These are phyloP conservation scores for Dryas octopetala DNA, from an alignment of 306 rosid genomes.

Conservation along the genomic window DNA sequence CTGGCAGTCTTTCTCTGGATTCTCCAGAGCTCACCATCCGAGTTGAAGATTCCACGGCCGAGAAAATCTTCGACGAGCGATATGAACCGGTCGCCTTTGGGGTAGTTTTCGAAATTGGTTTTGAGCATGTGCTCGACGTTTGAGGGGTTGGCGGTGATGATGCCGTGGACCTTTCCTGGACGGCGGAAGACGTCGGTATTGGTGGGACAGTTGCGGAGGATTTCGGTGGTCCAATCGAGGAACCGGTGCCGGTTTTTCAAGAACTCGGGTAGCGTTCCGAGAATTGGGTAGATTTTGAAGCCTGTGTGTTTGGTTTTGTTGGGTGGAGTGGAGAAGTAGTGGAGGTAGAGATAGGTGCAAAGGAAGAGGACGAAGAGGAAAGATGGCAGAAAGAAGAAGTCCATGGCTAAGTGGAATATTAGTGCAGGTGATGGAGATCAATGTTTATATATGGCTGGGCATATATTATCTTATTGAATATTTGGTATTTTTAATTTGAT, in stretches of 20 bases:
- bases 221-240: slow-evolving; percentile 57
- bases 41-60: slow-evolving; percentile 71
- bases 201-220: slow-evolving; percentile 42
- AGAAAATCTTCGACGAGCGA: slow-evolving; percentile 46
- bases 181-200: slow-evolving; percentile 46
- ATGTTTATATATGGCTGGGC: too few species aligned
- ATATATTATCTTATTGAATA: too few species aligned
- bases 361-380: slow-evolving; percentile 13
- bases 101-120: slow-evolving; percentile 66
- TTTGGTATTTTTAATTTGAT: too few species aligned
- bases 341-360: slow-evolving; percentile 21
- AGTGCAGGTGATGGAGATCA: too few species aligned
- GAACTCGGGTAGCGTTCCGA: slow-evolving; percentile 56
- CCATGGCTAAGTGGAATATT: slow-evolving; percentile 19
- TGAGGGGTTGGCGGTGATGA: slow-evolving; percentile 58
- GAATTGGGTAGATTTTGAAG: slow-evolving; percentile 47
- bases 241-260: slow-evolving; percentile 54
- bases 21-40: slow-evolving; percentile 59
- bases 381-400: slow-evolving; percentile 7
- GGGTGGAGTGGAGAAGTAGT: not conserved
- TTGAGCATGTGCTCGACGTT: slow-evolving; percentile 66
- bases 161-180: slow-evolving; percentile 33
- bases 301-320: slow-evolving; percentile 28
- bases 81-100: slow-evolving; percentile 55
- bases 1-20: slow-evolving; percentile 66